Evolutionary conservation across 2,329 filamentous ascomycete genomes (phyloP).

Genomic region (Fusarium anthophilum): DNA sequence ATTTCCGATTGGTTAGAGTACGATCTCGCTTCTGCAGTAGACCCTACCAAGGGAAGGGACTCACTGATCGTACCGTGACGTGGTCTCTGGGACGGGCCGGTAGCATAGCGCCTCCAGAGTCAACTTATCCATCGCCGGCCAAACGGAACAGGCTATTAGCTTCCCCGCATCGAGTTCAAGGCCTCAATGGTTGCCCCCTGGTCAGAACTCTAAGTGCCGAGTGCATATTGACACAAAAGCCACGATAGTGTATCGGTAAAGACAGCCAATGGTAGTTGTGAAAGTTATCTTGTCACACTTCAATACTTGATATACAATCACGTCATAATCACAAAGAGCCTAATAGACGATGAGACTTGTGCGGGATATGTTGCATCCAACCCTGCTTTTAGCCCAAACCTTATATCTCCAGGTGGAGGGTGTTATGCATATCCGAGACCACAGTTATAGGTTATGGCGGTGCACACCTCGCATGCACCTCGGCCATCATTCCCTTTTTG

Average conservation of each 20-base stretch:
- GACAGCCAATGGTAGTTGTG: fast-evolving
- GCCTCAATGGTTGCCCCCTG: not conserved
- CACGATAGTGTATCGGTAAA: too few species aligned
- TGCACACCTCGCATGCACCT: not conserved
- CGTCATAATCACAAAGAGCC: too few species aligned
- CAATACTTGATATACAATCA: too few species aligned
- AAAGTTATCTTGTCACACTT: fast-evolving
- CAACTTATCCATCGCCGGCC: fast-evolving
- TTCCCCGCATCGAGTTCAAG: not conserved
- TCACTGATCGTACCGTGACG: not conserved
- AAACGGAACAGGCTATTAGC: fast-evolving
- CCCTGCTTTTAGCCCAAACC: not conserved
- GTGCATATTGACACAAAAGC: fast-evolving
- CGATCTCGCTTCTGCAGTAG: fast-evolving
- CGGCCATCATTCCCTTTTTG: not conserved
- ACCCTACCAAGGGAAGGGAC: fast-evolving
- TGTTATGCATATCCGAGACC: too few species aligned
- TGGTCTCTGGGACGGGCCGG: not conserved
- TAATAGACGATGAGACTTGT: fast-evolving
- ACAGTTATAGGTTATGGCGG: too few species aligned
- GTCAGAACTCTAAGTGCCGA: not conserved
- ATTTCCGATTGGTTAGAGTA: too few species aligned
- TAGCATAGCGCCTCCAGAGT: not conserved
- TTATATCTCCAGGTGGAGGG: not conserved
- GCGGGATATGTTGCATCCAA: not conserved